phyloP scores from a whole-genome alignment of 305 asterid genomes.

The Withania somnifera region DNA sequence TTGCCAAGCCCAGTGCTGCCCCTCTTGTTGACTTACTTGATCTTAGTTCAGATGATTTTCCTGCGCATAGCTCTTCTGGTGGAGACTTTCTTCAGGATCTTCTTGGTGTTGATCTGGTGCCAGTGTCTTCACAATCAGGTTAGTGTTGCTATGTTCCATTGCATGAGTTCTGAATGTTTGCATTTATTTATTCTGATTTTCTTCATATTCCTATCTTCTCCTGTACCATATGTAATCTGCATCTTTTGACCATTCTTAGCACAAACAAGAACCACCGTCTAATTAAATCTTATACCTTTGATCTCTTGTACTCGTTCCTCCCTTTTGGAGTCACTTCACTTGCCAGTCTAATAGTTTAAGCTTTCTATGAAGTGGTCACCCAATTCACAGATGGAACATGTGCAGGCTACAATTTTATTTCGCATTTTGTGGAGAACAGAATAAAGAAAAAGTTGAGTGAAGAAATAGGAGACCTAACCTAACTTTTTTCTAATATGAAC shows the following conservation, averaged over 20 bases:
- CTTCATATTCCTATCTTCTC: neutral
- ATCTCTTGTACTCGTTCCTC: neutral
- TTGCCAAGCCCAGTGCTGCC: conserved; percentile 43
- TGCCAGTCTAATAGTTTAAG: neutral
- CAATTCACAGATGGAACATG: too few relatives aligned
- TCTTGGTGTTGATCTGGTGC: conserved; percentile 63
- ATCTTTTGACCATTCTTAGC: neutral
- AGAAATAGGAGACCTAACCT: neutral
- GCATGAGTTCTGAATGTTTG: neutral
- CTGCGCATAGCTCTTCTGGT: conserved; percentile 55
- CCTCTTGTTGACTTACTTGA: conserved; percentile 89
- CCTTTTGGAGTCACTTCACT: neutral
- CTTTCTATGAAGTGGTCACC: neutral
- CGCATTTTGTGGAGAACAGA: neutral
- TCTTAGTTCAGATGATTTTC: conserved; percentile 63
- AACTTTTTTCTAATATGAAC: too few relatives aligned
- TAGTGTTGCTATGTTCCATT: neutral
- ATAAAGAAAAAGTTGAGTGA: neutral
- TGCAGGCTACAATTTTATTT: too few relatives aligned
- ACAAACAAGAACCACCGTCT: neutral
- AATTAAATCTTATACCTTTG: neutral
- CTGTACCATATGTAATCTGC: neutral
- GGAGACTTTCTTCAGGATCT: conserved; percentile 82
- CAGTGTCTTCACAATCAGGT: conserved; percentile 59
- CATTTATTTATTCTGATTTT: neutral